phyloP scores from a whole-genome alignment of 768 basidiomycete species.

The Pleurotus salmoneostramineus region DNA sequence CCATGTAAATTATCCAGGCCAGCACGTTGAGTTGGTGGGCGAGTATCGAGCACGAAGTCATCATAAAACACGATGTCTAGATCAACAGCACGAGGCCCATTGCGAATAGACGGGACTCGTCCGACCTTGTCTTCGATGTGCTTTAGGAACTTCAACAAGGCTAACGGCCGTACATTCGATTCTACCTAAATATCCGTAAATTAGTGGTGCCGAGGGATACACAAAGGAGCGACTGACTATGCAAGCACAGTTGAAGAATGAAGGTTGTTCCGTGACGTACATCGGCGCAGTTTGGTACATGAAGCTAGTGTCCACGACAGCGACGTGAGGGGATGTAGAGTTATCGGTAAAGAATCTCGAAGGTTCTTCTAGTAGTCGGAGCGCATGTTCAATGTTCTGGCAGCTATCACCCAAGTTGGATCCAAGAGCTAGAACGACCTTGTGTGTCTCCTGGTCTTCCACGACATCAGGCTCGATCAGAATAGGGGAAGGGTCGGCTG shows the following conservation, averaged over 20 bases:
- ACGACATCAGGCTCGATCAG: neutral
- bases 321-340: conserved; percentile 21
- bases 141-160: conserved; percentile 66
- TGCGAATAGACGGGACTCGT: conserved; percentile 69
- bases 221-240: conserved; percentile 49
- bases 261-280: conserved; percentile 90
- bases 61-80: conserved; percentile 85
- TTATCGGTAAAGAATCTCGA: conserved; percentile 19
- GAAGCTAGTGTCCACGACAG: conserved; percentile 76
- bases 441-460: conserved; percentile 8
- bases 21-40: conserved; percentile 31
- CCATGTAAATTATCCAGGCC: conserved; percentile 51
- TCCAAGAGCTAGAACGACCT: conserved; percentile 75
- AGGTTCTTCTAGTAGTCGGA: conserved; percentile 64
- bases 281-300: conserved; percentile 93
- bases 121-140: conserved; percentile 71
- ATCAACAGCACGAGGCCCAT: conserved; percentile 89
- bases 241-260: conserved; percentile 90
- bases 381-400: conserved; percentile 73
- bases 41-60: conserved; percentile 52
- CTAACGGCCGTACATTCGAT: conserved; percentile 59
- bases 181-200: conserved; percentile 52
- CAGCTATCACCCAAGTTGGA: conserved; percentile 90
- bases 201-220: neutral
- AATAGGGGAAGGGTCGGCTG: neutral